Conservation (phyloP, 805 yeast species). For the Sugiyamaella chiloensis region DNA sequence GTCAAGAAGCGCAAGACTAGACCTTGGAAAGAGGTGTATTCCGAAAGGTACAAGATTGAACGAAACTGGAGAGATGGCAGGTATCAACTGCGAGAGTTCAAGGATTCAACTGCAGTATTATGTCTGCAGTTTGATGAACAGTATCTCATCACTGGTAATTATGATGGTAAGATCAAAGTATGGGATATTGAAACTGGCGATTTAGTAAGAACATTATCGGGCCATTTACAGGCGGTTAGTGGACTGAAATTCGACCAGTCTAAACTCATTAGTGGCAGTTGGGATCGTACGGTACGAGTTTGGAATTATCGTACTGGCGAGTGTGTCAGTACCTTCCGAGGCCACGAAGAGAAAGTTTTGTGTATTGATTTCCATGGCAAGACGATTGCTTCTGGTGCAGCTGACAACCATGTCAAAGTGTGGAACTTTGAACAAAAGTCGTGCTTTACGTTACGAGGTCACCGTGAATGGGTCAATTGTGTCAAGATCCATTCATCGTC, state of each 20-base stretch:
- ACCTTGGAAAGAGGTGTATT: constrained; percentile 95
- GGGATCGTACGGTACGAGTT: constrained; percentile 86
- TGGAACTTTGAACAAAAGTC: constrained; percentile 96
- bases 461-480: constrained; percentile 85
- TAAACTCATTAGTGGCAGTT: constrained; percentile 86
- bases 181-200: constrained; percentile 87
- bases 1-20: constrained; percentile 45
- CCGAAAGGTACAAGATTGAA: constrained; percentile 87
- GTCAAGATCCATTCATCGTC: constrained; percentile 83
- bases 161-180: constrained; percentile 85
- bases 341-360: constrained; percentile 83
- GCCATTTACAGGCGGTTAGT: constrained; percentile 88
- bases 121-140: constrained; percentile 81
- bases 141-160: constrained; percentile 83
- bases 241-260: constrained; percentile 82
- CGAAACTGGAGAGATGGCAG: constrained; percentile 91
- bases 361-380: constrained; percentile 80
- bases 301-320: constrained; percentile 96
- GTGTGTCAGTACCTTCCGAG: constrained; percentile 89
- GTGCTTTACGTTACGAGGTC: constrained; percentile 91
- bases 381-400: constrained; percentile 87
- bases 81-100: constrained; percentile 58
- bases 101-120: constrained; percentile 83
- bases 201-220: constrained; percentile 69
- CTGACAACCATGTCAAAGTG: constrained; percentile 86